These are phyloP conservation scores for Xylaria digitata DNA, from an alignment of 2,329 filamentous ascomycete genomes.

Conservation along the genomic window DNA sequence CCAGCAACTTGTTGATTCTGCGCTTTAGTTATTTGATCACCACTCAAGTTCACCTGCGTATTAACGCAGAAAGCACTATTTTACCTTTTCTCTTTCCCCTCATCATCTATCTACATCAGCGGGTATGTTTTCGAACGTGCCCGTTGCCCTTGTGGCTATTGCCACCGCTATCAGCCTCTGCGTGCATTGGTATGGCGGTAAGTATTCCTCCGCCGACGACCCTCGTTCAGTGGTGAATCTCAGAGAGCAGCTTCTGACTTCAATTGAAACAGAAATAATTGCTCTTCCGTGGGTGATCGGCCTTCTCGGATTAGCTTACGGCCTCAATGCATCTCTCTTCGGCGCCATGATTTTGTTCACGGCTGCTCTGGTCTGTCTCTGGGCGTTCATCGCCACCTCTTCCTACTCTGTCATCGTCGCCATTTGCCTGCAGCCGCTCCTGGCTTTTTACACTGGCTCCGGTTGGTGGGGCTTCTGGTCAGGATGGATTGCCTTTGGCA, in stretches of 20 bases:
- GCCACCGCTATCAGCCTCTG: background rate
- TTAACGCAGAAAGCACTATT: background rate
- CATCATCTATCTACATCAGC: background rate
- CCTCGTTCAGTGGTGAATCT: background rate
- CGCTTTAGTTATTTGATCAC: background rate
- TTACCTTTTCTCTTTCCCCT: background rate
- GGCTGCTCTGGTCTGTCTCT: background rate
- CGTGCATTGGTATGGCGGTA: slow-evolving; percentile 19
- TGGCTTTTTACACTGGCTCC: slow-evolving; percentile 8
- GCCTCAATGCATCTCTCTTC: background rate
- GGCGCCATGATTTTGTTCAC: slow-evolving; percentile 1
- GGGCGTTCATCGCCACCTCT: slow-evolving; percentile 1
- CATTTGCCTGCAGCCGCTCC: background rate
- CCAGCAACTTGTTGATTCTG: background rate
- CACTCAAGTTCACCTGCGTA: background rate
- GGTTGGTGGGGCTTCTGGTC: slow-evolving; percentile 16
- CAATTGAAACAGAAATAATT: background rate
- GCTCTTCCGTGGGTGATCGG: background rate
- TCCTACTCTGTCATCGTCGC: background rate
- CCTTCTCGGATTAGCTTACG: too few relatives aligned
- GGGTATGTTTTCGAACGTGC: too few relatives aligned
- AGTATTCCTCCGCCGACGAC: slow-evolving; percentile 1
- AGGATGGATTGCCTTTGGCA: background rate
- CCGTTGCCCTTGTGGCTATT: slow-evolving; percentile 8
- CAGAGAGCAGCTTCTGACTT: slow-evolving; percentile 3